Percentiles rank a stretch among this genome's conserved stretches.
Conservation (phyloP, 441 rosid genomes). For the Syzygium syzygioides region DNA sequence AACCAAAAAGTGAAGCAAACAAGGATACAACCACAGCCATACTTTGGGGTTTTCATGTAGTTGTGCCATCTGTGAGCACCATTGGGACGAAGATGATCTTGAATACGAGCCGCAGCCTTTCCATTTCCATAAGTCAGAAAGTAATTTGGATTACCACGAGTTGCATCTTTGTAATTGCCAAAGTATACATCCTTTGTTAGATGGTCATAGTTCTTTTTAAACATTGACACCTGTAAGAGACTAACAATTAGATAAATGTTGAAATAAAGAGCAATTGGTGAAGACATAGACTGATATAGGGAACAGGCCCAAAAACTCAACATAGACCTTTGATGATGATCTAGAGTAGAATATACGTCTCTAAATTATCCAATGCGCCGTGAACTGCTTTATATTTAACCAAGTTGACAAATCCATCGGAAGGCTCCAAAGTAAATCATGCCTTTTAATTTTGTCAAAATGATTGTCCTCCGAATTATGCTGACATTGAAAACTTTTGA, state of each 20-base stretch:
- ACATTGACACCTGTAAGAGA: constrained; percentile 69
- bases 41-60: constrained; percentile 73
- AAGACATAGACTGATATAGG: background rate
- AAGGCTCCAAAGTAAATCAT: background rate
- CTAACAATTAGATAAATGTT: background rate
- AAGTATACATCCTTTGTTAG: constrained; percentile 80
- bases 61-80: constrained; percentile 99
- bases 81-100: constrained; percentile 85
- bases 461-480: background rate
- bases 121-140: constrained; percentile 93
- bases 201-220: constrained; percentile 86
- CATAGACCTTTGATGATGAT: background rate
- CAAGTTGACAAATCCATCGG: background rate
- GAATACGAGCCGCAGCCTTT: constrained; percentile 86
- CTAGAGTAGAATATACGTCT: background rate
- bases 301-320: background rate
- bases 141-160: constrained; percentile 85
- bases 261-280: background rate
- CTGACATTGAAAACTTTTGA: background rate
- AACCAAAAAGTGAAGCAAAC: background rate
- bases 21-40: constrained; percentile 2
- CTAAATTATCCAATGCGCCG: background rate
- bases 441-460: background rate
- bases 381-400: background rate
- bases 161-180: constrained; percentile 74